phyloP scores from a whole-genome alignment of 805 yeast species.

The Ogataea polymorpha region DNA sequence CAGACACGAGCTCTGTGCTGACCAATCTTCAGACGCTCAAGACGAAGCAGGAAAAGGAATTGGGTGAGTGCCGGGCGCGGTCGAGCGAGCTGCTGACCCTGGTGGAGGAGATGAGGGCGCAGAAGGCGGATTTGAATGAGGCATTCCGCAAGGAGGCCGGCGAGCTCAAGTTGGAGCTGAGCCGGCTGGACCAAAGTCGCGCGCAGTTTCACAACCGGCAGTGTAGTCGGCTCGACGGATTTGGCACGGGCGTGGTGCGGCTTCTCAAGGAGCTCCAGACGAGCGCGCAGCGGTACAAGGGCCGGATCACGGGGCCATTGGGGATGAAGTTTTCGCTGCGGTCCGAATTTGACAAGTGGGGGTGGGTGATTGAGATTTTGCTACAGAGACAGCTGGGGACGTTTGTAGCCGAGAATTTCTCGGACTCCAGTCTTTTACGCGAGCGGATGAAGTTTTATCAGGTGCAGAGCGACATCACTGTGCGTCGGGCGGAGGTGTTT shows the following conservation, averaged over 20 bases:
- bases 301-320: conserved; percentile 75
- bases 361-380: conserved; percentile 54
- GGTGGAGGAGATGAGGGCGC: conserved; percentile 11
- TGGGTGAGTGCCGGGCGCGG: conserved; percentile 13
- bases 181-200: conserved; percentile 14
- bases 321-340: conserved; percentile 62
- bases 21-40: conserved; percentile 28
- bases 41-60: conserved; percentile 17
- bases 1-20: conserved; percentile 42
- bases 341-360: conserved; percentile 53
- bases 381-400: conserved; percentile 51
- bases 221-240: conserved; percentile 38
- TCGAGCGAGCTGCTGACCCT: conserved; percentile 11
- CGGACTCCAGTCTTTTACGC: conserved; percentile 51
- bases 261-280: conserved; percentile 42
- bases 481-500: conserved; percentile 56
- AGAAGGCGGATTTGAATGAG: conserved; percentile 15
- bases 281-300: conserved; percentile 37
- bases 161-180: conserved; percentile 23
- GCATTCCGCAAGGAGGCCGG: conserved; percentile 7
- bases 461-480: conserved; percentile 41
- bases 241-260: conserved; percentile 44
- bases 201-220: conserved; percentile 33
- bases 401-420: conserved; percentile 62
- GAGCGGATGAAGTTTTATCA: conserved; percentile 32